Conservation (phyloP, 306 rosid species). For the Alnus glutinosa region DNA sequence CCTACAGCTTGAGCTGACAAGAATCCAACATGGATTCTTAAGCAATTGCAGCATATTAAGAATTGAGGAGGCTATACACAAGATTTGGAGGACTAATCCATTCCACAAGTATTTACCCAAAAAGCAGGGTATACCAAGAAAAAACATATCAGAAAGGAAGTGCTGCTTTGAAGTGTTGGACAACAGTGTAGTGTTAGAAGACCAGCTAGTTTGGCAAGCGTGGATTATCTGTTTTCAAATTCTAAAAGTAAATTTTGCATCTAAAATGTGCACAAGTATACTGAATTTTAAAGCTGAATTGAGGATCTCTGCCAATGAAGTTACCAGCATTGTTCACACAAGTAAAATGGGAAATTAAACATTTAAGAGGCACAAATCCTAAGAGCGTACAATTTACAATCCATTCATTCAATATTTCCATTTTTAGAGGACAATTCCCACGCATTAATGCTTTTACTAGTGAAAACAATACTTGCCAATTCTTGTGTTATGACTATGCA, state of each 20-base stretch:
- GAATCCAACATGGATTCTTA: neutral
- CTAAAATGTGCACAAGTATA: neutral
- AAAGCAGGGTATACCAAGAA: neutral
- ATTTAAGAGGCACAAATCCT: neutral
- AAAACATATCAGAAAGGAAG: neutral
- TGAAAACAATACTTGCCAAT: neutral
- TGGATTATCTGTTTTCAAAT: neutral
- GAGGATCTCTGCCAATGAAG: neutral
- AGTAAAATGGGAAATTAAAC: neutral
- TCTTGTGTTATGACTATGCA: neutral
- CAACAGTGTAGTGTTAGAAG: neutral
- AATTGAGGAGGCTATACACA: neutral
- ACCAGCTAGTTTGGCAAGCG: conserved; percentile 3
- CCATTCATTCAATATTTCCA: no score
- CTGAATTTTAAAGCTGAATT: neutral
- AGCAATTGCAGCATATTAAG: neutral
- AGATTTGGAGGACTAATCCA: neutral
- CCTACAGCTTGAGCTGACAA: neutral
- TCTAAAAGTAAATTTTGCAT: neutral
- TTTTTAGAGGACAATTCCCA: no score
- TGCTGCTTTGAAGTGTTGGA: neutral
- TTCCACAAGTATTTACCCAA: neutral
- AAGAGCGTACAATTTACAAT: no score
- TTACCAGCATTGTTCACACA: neutral
- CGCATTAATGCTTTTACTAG: no score